phyloP scores from a whole-genome alignment of 2,329 filamentous ascomycete species.

The Ilyonectria sp. region DNA sequence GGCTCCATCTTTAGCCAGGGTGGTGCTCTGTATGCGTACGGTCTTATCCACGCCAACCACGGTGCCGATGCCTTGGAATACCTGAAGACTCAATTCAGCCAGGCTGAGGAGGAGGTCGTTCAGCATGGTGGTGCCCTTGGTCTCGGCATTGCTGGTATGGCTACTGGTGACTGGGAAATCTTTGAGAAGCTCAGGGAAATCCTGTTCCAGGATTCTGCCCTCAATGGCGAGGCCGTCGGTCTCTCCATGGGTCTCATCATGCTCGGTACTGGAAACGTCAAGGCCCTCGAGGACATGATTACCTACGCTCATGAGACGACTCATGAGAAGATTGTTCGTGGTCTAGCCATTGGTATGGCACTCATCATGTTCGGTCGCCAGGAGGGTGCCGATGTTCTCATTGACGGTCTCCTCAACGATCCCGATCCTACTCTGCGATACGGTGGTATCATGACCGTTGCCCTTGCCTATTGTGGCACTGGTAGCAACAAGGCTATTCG shows the following conservation, averaged over 20 bases:
- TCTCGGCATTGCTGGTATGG: constrained; percentile 97
- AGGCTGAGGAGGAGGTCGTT: constrained; percentile 90
- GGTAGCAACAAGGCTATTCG: constrained; percentile 99
- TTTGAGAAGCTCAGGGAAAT: constrained; percentile 93
- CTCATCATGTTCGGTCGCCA: constrained; percentile 98
- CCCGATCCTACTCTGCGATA: constrained; percentile 95
- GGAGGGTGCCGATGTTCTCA: constrained; percentile 93
- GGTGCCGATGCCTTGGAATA: constrained; percentile 91
- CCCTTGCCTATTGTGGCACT: constrained; percentile 95
- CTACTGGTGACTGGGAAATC: constrained; percentile 89
- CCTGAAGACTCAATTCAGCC: constrained; percentile 80
- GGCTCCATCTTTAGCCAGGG: constrained; percentile 97
- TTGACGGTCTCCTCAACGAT: constrained; percentile 93
- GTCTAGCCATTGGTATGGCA: constrained; percentile 95
- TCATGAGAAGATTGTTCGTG: constrained; percentile 98
- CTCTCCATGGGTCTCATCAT: constrained; percentile 98
- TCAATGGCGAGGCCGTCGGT: constrained; percentile 97
- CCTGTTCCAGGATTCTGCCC: constrained; percentile 92
- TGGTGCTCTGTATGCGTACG: constrained; percentile 94
- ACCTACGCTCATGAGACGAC: constrained; percentile 98
- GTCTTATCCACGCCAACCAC: constrained; percentile 97
- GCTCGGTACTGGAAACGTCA: constrained; percentile 96
- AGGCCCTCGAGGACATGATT: constrained; percentile 96
- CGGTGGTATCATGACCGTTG: constrained; percentile 98
- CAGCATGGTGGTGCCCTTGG: constrained; percentile 97